Evolutionary conservation across 768 basidiomycete species (phyloP).

Genomic region (Mycena belliarum): DNA sequence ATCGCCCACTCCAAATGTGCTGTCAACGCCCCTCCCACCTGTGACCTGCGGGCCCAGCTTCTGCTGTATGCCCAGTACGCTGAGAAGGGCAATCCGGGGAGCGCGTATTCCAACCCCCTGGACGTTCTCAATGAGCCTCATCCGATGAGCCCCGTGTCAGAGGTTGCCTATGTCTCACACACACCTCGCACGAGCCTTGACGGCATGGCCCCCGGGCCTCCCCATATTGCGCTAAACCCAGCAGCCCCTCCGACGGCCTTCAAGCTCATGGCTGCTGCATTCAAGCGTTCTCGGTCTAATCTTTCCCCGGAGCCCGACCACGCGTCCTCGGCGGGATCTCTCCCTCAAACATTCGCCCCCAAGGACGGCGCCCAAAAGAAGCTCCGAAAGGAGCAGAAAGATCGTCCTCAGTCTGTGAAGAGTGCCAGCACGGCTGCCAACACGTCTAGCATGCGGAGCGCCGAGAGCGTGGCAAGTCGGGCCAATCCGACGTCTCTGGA

Average conservation of each 20-base stretch:
- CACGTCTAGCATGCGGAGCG: conserved; percentile 56
- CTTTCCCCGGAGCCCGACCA: conserved; percentile 44
- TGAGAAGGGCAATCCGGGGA: conserved; percentile 59
- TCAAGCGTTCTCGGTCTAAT: conserved; percentile 66
- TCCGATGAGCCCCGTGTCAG: conserved; percentile 53
- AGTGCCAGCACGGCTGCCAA: conserved; percentile 60
- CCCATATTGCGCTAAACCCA: conserved; percentile 24
- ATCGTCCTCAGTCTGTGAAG: conserved; percentile 58
- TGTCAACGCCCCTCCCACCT: conserved; percentile 71
- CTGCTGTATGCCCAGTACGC: conserved; percentile 78
- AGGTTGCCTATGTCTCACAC: conserved; percentile 53
- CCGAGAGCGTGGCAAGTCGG: conserved; percentile 42
- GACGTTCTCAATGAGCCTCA: conserved; percentile 43
- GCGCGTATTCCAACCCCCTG: conserved; percentile 53
- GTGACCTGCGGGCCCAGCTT: conserved; percentile 81
- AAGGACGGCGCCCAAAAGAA: conserved; percentile 29
- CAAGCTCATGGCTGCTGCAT: conserved; percentile 62
- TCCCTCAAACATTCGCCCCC: conserved; percentile 28
- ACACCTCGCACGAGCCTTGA: conserved; percentile 53
- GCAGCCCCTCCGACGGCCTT: conserved; percentile 58
- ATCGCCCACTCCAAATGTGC: conserved; percentile 84
- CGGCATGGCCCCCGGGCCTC: conserved; percentile 31
- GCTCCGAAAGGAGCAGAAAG: conserved; percentile 39
- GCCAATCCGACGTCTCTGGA: conserved; percentile 35
- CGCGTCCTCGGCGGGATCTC: conserved; percentile 30